phyloP scores from a whole-genome alignment of 2,329 filamentous ascomycete genomes.

The Ascochyta lentis region DNA sequence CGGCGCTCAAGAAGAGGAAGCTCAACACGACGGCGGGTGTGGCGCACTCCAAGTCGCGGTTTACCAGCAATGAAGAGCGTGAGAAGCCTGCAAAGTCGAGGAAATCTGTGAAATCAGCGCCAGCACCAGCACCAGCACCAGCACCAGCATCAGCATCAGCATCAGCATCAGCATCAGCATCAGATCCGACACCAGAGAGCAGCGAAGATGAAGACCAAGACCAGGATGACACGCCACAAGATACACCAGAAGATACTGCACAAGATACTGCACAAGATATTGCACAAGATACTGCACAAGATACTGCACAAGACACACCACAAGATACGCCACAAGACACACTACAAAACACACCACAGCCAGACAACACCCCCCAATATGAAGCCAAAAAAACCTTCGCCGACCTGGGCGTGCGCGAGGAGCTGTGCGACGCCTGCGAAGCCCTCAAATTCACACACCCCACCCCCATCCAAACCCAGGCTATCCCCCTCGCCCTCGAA shows the following conservation, averaged over 20 bases:
- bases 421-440: conserved; percentile 86
- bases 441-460: conserved; percentile 82
- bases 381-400: conserved; percentile 68
- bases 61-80: background rate
- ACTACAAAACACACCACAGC: background rate
- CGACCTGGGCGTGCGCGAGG: conserved; percentile 80
- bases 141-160: no score
- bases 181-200: conserved; percentile 32
- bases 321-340: background rate
- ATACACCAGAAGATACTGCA: background rate
- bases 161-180: background rate
- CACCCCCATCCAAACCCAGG: conserved; percentile 86
- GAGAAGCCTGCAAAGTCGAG: conserved; percentile 24
- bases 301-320: background rate
- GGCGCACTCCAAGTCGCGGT: conserved; percentile 19
- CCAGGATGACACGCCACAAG: background rate
- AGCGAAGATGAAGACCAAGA: conserved; percentile 36
- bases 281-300: background rate
- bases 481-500: conserved; percentile 81
- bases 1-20: conserved; percentile 53
- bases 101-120: background rate
- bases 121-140: no score
- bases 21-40: conserved; percentile 30
- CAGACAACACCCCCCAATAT: conserved; percentile 17
- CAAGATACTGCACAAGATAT: background rate